phyloP scores from a whole-genome alignment of 345 rosid genomes.

The Pelargonium nanum region DNA sequence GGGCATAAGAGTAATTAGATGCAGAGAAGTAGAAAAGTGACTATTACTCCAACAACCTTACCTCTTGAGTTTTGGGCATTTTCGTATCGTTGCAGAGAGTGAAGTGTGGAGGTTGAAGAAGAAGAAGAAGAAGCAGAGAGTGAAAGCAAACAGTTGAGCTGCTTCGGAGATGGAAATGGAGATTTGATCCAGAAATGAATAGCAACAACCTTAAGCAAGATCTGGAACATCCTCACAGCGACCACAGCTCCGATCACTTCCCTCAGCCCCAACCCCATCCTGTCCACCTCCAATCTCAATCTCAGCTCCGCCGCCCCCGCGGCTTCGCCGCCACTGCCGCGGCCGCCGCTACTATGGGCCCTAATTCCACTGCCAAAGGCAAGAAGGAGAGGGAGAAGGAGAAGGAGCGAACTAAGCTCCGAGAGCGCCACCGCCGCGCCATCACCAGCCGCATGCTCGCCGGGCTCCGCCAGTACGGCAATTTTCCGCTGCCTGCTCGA shows the following conservation, averaged over 20 bases:
- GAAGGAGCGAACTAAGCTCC: conserved; percentile 89
- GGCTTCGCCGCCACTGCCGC: conserved; percentile 70
- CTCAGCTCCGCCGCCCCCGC: conserved; percentile 59
- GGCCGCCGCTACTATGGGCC: conserved; percentile 21
- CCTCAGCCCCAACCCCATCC: conserved; percentile 9
- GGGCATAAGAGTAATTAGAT: neutral
- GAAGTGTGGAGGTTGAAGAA: too few species aligned
- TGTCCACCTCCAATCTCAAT: conserved; percentile 18
- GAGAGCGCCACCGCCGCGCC: conserved; percentile 94
- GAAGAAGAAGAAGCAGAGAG: too few species aligned
- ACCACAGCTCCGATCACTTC: conserved; percentile 10
- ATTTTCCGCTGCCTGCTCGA: conserved; percentile 94
- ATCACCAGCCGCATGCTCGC: conserved; percentile 96
- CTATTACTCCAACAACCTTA: too few species aligned
- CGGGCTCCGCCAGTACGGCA: conserved; percentile 84
- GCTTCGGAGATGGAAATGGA: too few species aligned
- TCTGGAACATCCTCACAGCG: conserved; percentile 5
- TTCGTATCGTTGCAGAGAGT: too few species aligned
- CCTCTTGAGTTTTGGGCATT: too few species aligned
- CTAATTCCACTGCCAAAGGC: conserved; percentile 33
- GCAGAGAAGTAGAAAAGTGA: too few species aligned
- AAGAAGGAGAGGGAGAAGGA: conserved; percentile 90
- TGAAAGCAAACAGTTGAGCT: too few species aligned
- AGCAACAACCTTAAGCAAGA: neutral
- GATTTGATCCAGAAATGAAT: neutral